Conservation (phyloP, 2,329 filamentous ascomycete genomes). For the Monosporascus cannonballus region DNA sequence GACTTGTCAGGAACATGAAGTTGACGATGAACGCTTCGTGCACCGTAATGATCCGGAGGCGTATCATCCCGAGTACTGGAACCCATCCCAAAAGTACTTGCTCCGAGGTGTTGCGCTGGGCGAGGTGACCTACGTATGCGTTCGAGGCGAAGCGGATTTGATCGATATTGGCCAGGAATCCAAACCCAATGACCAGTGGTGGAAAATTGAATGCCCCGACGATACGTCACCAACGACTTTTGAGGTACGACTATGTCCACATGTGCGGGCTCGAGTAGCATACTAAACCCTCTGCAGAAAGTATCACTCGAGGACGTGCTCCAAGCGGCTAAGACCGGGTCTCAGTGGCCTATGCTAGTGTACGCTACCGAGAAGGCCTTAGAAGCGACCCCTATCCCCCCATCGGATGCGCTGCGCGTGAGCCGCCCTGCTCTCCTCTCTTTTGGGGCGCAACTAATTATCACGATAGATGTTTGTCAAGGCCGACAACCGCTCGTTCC, state of each 20-base stretch:
- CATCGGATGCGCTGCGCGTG: constrained; percentile 34
- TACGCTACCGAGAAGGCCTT: constrained; percentile 49
- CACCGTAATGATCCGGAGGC: constrained; percentile 15
- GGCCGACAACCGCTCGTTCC: constrained; percentile 47
- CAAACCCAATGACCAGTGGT: constrained; percentile 44
- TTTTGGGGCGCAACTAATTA: neutral
- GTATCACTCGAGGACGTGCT: constrained; percentile 39
- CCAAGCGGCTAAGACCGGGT: constrained; percentile 40
- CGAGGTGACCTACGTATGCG: constrained; percentile 45
- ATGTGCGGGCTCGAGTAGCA: neutral
- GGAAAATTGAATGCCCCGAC: constrained; percentile 41
- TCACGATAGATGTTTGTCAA: constrained; percentile 39
- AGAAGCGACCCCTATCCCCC: constrained; percentile 23
- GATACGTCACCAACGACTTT: constrained; percentile 37
- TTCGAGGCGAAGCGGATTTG: constrained; percentile 33
- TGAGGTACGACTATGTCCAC: constrained; percentile 34
- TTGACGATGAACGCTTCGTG: constrained; percentile 21
- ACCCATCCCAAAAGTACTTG: constrained; percentile 36
- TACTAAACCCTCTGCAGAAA: constrained; percentile 33
- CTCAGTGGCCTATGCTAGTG: constrained; percentile 41
- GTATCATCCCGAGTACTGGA: constrained; percentile 30
- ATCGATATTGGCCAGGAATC: constrained; percentile 34
- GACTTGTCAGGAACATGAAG: constrained; percentile 26
- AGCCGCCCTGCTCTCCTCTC: constrained; percentile 6
- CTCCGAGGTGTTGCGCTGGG: constrained; percentile 47